phyloP scores from a whole-genome alignment of 176 grass and related monocot genomes.

The Aegilops longissima region DNA sequence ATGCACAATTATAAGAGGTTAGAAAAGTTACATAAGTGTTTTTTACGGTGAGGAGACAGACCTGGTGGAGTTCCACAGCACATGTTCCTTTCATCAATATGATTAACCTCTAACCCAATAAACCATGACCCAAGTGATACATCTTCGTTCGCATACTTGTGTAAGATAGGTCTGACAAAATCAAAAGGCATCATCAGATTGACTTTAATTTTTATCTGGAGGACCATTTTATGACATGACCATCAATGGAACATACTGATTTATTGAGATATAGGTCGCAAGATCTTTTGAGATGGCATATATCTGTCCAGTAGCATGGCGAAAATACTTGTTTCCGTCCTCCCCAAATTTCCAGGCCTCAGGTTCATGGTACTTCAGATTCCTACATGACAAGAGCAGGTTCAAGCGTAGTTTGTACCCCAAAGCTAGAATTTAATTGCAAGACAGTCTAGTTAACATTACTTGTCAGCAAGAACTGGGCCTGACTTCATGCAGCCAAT shows the following conservation, averaged over 20 bases:
- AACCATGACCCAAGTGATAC: constrained; percentile 90
- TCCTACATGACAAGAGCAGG: constrained; percentile 45
- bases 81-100: constrained; percentile 91
- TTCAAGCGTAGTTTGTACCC: constrained; percentile 13
- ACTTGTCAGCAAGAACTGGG: constrained; percentile 93
- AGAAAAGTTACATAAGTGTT: not conserved
- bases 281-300: constrained; percentile 91
- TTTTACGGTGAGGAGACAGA: constrained; percentile 23
- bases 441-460: constrained; percentile 35
- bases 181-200: constrained; percentile 25
- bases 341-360: constrained; percentile 97
- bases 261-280: constrained; percentile 93
- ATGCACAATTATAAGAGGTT: not conserved
- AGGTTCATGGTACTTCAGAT: constrained; percentile 87
- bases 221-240: constrained; percentile 5
- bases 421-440: constrained; percentile 14
- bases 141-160: constrained; percentile 95
- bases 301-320: constrained; percentile 91
- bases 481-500: constrained; percentile 99
- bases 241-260: constrained; percentile 56
- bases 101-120: constrained; percentile 84
- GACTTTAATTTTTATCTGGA: not conserved
- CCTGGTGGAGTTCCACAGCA: constrained; percentile 94
- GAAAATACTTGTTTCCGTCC: constrained; percentile 92
- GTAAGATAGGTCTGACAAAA: constrained; percentile 75